These are phyloP conservation scores for Echeveria elegans DNA, from an alignment of 164 flowering plant genomes.

Conservation along the genomic window DNA sequence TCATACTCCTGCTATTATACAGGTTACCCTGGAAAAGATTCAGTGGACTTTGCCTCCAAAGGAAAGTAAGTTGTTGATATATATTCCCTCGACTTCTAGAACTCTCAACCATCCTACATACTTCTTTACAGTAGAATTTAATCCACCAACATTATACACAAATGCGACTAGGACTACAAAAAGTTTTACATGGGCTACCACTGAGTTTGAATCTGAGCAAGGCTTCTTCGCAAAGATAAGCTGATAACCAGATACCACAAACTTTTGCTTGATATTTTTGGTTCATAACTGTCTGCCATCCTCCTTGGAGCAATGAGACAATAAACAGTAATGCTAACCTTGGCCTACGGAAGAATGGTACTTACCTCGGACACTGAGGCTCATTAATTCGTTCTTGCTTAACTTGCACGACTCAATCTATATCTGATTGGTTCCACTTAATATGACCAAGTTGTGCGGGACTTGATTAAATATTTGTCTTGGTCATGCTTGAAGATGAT, in stretches of 20 bases:
- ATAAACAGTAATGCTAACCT: constrained; percentile 12
- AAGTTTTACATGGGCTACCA: not conserved
- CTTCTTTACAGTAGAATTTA: not conserved
- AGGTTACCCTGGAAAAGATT: too few species aligned
- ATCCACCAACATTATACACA: not conserved
- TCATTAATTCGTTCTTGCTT: not conserved
- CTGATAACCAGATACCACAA: too few species aligned
- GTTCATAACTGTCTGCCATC: constrained; percentile 20
- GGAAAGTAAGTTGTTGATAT: too few species aligned
- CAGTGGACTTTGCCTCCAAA: too few species aligned
- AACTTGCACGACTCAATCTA: not conserved
- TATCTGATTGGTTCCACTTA: not conserved
- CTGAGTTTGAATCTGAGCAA: not conserved
- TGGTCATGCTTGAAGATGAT: constrained; percentile 73
- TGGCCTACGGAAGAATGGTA: constrained; percentile 18
- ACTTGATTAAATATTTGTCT: constrained; percentile 40
- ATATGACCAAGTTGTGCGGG: too few species aligned
- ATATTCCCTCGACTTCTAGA: not conserved
- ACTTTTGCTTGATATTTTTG: not conserved
- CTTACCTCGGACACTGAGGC: constrained; percentile 23
- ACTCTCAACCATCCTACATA: not conserved
- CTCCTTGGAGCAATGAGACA: constrained; percentile 12
- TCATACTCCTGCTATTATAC: not conserved
- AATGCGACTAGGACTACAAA: not conserved
- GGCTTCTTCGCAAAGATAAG: not conserved